phyloP scores from a whole-genome alignment of 2,329 filamentous ascomycete species.

The Aspergillus sp. region DNA sequence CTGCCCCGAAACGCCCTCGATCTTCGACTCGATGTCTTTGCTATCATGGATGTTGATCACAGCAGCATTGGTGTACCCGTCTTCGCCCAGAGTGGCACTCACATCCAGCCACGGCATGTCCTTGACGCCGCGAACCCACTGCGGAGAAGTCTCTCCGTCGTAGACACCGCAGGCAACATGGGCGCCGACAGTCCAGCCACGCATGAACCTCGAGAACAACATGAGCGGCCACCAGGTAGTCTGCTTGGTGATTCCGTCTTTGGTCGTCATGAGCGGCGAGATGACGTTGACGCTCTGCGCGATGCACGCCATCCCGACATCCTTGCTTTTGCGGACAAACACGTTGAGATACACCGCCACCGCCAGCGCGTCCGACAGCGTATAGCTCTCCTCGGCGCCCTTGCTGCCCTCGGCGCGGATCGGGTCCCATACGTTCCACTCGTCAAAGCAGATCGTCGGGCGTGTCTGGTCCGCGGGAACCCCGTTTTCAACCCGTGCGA shows the following conservation, averaged over 20 bases:
- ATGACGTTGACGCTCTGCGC: slow-evolving; percentile 73
- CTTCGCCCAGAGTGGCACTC: slow-evolving; percentile 35
- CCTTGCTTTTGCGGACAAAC: slow-evolving; percentile 60
- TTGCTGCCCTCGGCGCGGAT: slow-evolving; percentile 59
- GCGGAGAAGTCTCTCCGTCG: slow-evolving; percentile 43
- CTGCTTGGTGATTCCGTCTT: slow-evolving; percentile 56
- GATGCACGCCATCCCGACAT: slow-evolving; percentile 70
- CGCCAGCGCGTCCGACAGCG: slow-evolving; percentile 65
- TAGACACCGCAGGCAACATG: slow-evolving; percentile 58
- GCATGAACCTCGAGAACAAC: slow-evolving; percentile 63
- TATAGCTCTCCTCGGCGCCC: slow-evolving; percentile 66
- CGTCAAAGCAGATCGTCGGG: slow-evolving; percentile 70
- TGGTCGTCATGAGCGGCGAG: slow-evolving; percentile 62
- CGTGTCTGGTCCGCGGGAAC: slow-evolving; percentile 47
- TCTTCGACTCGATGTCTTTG: slow-evolving; percentile 48
- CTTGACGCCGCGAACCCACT: slow-evolving; percentile 38
- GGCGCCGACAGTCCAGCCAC: slow-evolving; percentile 57
- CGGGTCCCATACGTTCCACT: slow-evolving; percentile 79
- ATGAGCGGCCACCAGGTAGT: slow-evolving; percentile 67
- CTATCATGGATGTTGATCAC: slow-evolving; percentile 64
- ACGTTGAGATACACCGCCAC: slow-evolving; percentile 68
- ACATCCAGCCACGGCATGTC: slow-evolving; percentile 54
- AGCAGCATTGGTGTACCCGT: slow-evolving; percentile 55
- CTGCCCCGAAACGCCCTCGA: slow-evolving; percentile 47
- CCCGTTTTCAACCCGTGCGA: slow-evolving; percentile 59